Conservation (phyloP, 306 rosid genomes). For the Adenanthera pavonina region DNA sequence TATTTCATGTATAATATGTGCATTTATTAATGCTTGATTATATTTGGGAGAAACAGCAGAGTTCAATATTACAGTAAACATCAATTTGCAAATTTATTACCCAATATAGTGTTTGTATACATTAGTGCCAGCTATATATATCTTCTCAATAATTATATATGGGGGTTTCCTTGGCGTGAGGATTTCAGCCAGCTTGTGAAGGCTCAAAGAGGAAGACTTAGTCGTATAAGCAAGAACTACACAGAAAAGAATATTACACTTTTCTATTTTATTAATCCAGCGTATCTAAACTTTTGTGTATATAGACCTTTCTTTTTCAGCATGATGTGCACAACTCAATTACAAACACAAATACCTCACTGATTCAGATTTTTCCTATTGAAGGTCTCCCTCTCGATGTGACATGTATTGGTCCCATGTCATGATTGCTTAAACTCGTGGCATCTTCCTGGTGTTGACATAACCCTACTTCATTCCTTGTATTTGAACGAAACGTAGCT, state of each 20-base stretch:
- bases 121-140: neutral
- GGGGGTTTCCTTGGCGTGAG: conserved; percentile 31
- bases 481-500: neutral
- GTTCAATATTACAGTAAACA: neutral
- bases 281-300: neutral
- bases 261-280: neutral
- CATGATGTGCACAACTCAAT: neutral
- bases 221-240: conserved; percentile 31
- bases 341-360: neutral
- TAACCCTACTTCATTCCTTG: conserved; percentile 22
- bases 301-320: neutral
- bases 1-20: neutral
- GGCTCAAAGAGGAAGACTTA: conserved; percentile 14
- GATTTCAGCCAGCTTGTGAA: conserved; percentile 7
- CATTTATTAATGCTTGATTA: neutral
- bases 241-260: conserved; percentile 12
- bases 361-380: neutral
- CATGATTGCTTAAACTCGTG: conserved; percentile 33
- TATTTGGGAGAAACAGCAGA: neutral
- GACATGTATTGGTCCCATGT: conserved; percentile 32
- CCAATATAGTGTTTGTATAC: neutral
- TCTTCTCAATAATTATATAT: neutral
- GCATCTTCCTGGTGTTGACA: conserved; percentile 29
- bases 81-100: neutral
- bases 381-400: conserved; percentile 16